A percentile compares a stretch with the other conserved stretches of the same genome.
These are phyloP conservation scores for Poa annua DNA, from an alignment of 176 grass and related monocot genomes.

Conservation along the genomic window DNA sequence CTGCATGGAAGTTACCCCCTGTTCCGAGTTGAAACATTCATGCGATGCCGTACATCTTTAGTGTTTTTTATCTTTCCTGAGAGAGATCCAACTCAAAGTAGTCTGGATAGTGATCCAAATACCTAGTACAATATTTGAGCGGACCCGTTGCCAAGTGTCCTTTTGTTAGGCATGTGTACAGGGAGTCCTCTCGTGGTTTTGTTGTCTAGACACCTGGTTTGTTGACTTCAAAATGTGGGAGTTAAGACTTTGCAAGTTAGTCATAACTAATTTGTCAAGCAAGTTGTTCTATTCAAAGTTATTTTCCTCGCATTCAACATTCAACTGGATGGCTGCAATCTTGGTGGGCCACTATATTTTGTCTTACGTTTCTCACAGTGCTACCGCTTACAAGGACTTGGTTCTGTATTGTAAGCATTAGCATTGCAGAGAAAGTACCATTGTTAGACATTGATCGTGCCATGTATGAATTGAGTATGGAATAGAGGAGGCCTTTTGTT, in stretches of 20 bases:
- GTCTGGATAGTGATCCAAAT: not conserved
- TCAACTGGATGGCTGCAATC: conserved; percentile 27
- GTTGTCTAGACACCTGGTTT: conserved; percentile 2
- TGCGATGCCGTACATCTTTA: not conserved
- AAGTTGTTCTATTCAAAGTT: conserved; percentile 36
- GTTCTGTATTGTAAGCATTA: conserved; percentile 11
- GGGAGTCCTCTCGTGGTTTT: not conserved
- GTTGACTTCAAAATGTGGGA: conserved; percentile 35
- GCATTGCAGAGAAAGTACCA: not conserved
- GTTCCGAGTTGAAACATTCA: conserved; percentile 1
- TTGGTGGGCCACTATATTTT: conserved; percentile 9
- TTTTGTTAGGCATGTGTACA: conserved; percentile 1
- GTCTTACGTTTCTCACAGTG: conserved; percentile 37
- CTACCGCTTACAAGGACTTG: not conserved
- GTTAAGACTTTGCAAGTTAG: conserved; percentile 2
- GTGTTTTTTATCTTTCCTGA: conserved; percentile 14
- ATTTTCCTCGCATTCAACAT: not conserved
- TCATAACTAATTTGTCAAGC: conserved; percentile 26
- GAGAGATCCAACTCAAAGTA: conserved; percentile 4
- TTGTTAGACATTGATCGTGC: not conserved
- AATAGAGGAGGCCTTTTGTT: not conserved
- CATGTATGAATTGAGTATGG: not conserved
- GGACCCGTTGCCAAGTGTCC: not conserved
- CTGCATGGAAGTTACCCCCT: not conserved
- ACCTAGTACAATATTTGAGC: conserved; percentile 17